Evolutionary conservation across 129 eudicot genomes (phyloP).

Genomic region (Flaveria trinervia): DNA sequence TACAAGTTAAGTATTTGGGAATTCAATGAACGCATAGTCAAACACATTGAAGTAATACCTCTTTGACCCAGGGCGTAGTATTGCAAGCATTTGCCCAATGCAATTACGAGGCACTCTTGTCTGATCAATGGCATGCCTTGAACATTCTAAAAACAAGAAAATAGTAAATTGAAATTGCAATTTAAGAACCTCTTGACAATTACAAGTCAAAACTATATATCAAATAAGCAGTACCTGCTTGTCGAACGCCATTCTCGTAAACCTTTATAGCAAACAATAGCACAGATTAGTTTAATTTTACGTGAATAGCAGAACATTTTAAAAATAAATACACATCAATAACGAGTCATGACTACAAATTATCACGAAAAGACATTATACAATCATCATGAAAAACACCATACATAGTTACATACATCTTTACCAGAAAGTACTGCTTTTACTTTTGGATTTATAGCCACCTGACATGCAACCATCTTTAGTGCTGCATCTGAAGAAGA

Average conservation of each 20-base stretch:
- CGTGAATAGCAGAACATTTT: background rate
- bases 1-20: background rate
- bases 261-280: conserved; percentile 48
- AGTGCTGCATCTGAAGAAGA: conserved; percentile 83
- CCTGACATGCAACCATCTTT: conserved; percentile 73
- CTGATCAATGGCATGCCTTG: conserved; percentile 31
- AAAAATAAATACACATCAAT: background rate
- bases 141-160: conserved; percentile 41
- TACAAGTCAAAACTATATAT: conserved; percentile 7
- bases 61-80: conserved; percentile 33
- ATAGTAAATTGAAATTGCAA: conserved; percentile 11
- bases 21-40: background rate
- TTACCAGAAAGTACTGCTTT: conserved; percentile 53
- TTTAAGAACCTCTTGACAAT: conserved; percentile 1
- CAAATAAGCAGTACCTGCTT: conserved; percentile 44
- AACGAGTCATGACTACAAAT: background rate
- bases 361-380: conserved; percentile 28
- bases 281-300: conserved; percentile 34
- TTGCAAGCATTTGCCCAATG: conserved; percentile 60
- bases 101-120: conserved; percentile 45
- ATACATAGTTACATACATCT: conserved; percentile 46
- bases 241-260: conserved; percentile 52
- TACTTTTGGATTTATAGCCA: conserved; percentile 63
- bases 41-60: conserved; percentile 38
- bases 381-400: conserved; percentile 28